Evolutionary conservation across 129 eudicot genomes (phyloP).

Genomic region (Oenanthe sinensis): DNA sequence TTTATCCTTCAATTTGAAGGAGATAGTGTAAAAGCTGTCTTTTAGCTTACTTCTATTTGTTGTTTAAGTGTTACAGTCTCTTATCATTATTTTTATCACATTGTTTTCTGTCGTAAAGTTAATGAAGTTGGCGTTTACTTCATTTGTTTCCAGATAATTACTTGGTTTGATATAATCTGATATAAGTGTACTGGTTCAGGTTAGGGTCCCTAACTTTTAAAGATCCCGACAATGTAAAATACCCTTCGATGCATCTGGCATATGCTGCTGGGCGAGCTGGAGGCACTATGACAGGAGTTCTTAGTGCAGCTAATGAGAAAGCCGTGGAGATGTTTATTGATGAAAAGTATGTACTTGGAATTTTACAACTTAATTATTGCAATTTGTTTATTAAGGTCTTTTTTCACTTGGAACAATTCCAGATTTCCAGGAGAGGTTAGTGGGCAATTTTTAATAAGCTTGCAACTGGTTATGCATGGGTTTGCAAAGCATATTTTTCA

Average conservation of each 20-base stretch:
- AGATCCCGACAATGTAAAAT: constrained; percentile 84
- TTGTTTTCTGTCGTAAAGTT: not conserved
- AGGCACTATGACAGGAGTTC: constrained; percentile 98
- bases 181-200: constrained; percentile 30
- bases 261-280: constrained; percentile 96
- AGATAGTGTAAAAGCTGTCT: not conserved
- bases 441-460: not conserved
- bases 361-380: not conserved
- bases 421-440: not conserved
- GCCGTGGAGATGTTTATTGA: constrained; percentile 91
- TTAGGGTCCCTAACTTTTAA: constrained; percentile 87
- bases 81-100: not conserved
- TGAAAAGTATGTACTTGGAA: constrained; percentile 49
- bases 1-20: not conserved
- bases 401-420: not conserved
- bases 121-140: not conserved
- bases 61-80: not conserved
- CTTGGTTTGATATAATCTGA: not conserved
- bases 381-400: not conserved
- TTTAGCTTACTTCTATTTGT: not conserved
- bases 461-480: not conserved
- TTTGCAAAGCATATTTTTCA: not conserved
- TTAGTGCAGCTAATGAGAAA: constrained; percentile 95
- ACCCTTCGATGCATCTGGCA: constrained; percentile 92
- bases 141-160: not conserved